Conservation (phyloP, 129 eudicot genomes). For the Logfia minima region DNA sequence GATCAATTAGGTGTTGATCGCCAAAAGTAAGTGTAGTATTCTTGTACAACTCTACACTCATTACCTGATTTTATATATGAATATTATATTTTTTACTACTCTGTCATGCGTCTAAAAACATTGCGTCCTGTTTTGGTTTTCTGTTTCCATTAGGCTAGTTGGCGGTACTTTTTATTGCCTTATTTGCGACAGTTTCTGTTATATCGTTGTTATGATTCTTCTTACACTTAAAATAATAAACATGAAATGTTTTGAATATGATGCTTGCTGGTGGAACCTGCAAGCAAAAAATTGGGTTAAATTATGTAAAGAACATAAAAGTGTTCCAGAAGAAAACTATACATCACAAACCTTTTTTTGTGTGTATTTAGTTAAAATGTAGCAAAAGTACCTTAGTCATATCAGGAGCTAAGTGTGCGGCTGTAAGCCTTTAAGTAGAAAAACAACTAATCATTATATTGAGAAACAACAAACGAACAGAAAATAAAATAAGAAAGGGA, state of each 20-base stretch:
- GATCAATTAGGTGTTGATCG: conserved; percentile 98
- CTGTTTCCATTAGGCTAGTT: background rate
- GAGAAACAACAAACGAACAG: background rate
- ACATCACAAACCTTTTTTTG: background rate
- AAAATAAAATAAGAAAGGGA: background rate
- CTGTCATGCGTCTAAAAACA: background rate
- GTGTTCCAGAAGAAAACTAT: background rate
- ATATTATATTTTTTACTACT: background rate
- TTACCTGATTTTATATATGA: background rate
- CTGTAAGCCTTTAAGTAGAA: background rate
- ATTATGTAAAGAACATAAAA: background rate
- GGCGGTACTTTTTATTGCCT: background rate
- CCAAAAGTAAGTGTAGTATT: conserved; percentile 51
- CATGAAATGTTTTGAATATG: background rate
- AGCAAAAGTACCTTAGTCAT: background rate
- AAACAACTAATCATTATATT: background rate
- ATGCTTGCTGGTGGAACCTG: conserved; percentile 22
- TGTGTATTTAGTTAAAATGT: background rate
- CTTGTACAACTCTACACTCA: conserved; percentile 3
- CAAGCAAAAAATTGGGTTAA: background rate
- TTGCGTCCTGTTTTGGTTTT: background rate
- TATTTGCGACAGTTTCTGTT: background rate
- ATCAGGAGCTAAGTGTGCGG: background rate
- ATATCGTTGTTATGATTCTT: background rate
- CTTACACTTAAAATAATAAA: background rate